phyloP scores from a whole-genome alignment of 371 early-diverging fungal species.

The Syncephalastrum sp. region DNA sequence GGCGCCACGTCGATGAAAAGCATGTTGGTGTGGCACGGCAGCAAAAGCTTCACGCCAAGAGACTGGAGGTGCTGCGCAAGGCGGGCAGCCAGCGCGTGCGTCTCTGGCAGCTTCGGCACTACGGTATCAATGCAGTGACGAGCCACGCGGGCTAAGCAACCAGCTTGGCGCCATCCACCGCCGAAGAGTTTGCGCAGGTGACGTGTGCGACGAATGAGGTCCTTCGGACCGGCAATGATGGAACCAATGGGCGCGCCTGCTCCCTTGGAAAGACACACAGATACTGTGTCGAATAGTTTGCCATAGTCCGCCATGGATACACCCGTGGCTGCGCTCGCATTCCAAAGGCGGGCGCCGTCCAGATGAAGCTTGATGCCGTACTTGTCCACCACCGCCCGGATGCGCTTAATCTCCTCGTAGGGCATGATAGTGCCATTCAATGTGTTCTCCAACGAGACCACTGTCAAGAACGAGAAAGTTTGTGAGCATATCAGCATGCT shows the following conservation, averaged over 20 bases:
- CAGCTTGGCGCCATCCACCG: slow-evolving; percentile 93
- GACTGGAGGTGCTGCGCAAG: slow-evolving; percentile 58
- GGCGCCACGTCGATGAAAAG: slow-evolving; percentile 65
- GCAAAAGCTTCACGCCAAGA: slow-evolving; percentile 60
- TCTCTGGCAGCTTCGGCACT: slow-evolving; percentile 62
- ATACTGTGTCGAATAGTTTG: slow-evolving; percentile 74
- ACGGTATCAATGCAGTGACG: slow-evolving; percentile 66
- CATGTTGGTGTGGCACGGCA: slow-evolving; percentile 87
- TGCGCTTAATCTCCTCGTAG: slow-evolving; percentile 66
- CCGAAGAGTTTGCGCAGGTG: slow-evolving; percentile 89
- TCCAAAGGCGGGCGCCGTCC: slow-evolving; percentile 94
- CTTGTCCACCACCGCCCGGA: slow-evolving; percentile 55
- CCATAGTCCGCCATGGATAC: slow-evolving; percentile 69
- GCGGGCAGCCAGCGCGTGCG: slow-evolving; percentile 65
- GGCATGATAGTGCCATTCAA: slow-evolving; percentile 82
- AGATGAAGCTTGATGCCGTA: slow-evolving; percentile 69
- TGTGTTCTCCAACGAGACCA: slow-evolving; percentile 88
- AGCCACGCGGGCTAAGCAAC: slow-evolving; percentile 74
- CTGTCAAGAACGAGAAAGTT: slow-evolving; percentile 9
- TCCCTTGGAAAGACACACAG: slow-evolving; percentile 88
- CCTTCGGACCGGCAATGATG: slow-evolving; percentile 64
- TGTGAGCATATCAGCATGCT: background rate
- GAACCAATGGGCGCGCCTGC: slow-evolving; percentile 91
- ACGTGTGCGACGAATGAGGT: slow-evolving; percentile 71
- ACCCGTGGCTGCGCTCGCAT: slow-evolving; percentile 74